phyloP scores from a whole-genome alignment of 2,329 filamentous ascomycete genomes.

The Penicillium sp. region DNA sequence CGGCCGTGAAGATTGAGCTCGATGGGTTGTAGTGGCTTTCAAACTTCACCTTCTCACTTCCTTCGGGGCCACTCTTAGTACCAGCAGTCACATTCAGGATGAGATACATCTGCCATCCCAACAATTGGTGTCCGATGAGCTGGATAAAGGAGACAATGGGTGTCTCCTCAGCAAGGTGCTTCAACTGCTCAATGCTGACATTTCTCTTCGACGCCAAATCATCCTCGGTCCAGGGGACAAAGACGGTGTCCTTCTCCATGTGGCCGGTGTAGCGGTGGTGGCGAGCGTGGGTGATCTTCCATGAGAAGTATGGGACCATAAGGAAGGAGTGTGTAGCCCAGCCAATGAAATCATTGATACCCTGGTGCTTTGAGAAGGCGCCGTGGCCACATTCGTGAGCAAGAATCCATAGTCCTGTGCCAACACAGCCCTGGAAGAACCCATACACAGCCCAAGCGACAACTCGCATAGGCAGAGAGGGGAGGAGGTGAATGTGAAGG shows the following conservation, averaged over 20 bases:
- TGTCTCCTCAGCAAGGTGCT: conserved; percentile 58
- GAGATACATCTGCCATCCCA: conserved; percentile 66
- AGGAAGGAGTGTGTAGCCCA: conserved; percentile 66
- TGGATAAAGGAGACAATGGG: conserved; percentile 57
- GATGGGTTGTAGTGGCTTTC: conserved; percentile 61
- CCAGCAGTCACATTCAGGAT: conserved; percentile 59
- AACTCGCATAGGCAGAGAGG: conserved; percentile 46
- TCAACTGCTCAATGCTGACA: conserved; percentile 52
- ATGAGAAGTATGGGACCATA: conserved; percentile 69
- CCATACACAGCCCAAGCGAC: conserved; percentile 60
- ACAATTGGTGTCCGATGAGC: conserved; percentile 62
- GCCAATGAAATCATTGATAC: conserved; percentile 62
- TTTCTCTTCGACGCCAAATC: conserved; percentile 40
- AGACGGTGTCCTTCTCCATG: conserved; percentile 67
- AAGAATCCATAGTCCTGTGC: conserved; percentile 69
- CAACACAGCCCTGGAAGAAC: conserved; percentile 64
- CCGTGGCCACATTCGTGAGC: conserved; percentile 71
- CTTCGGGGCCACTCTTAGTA: conserved; percentile 45
- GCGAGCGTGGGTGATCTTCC: conserved; percentile 68
- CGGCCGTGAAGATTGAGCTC: conserved; percentile 60
- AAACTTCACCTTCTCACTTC: conserved; percentile 21
- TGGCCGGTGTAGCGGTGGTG: conserved; percentile 69
- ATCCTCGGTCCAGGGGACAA: conserved; percentile 55
- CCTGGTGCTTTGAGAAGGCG: conserved; percentile 60
- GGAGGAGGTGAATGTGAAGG: conserved; percentile 55